Percentiles rank a stretch among this genome's conserved stretches.
phyloP scores from a whole-genome alignment of 148 eudicot genomes.

The Cornus florida region DNA sequence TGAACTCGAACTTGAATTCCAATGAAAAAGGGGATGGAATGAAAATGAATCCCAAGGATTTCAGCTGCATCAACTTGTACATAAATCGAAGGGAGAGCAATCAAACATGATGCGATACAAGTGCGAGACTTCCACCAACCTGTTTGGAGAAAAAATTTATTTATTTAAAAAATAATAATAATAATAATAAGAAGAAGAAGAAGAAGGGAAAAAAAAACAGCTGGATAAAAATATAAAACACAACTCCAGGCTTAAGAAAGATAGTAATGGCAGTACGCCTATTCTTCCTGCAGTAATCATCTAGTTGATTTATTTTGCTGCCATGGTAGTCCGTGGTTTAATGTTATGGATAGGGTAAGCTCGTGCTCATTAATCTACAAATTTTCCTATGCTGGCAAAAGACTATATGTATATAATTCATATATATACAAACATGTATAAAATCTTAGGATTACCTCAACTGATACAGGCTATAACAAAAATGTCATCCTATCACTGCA shows the following conservation, averaged over 20 bases:
- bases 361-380: too few species aligned
- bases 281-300: too few species aligned
- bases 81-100: neutral
- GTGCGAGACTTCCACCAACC: neutral
- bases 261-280: neutral
- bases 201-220: neutral
- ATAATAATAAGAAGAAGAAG: too few species aligned
- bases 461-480: neutral
- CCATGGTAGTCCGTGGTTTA: too few species aligned
- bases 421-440: neutral
- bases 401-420: neutral
- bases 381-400: neutral
- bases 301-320: too few species aligned
- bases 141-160: neutral
- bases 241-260: neutral
- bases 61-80: neutral
- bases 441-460: neutral
- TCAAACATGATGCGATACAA: neutral
- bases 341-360: too few species aligned
- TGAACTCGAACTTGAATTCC: neutral
- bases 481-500: neutral
- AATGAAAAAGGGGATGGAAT: neutral
- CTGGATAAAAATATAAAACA: neutral
- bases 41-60: neutral
- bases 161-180: neutral